Evolutionary conservation across 108 stramenopile species (phyloP), one percentile per base, ranked within the genome.

Genomic region (Pseudonitzschia pungens): DNA sequence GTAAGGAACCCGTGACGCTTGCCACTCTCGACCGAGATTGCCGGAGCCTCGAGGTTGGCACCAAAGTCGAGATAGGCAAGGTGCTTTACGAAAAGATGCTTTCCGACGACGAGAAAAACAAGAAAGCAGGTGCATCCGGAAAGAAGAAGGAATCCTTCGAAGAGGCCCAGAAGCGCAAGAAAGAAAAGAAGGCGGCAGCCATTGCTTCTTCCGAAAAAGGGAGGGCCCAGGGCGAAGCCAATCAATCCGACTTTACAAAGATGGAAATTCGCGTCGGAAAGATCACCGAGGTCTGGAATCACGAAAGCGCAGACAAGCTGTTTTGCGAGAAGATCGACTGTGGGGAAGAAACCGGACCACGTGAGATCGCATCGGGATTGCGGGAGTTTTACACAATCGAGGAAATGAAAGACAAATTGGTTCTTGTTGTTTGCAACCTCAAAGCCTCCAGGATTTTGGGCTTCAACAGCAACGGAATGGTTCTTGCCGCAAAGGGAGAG

Each of bases 241-340:
- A 86, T 65, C 93, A 93, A 70, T 80, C 92, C 11, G 94, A 92
- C 63, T 94, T 96, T 50, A 94, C 95, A 22, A 96, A 96, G 71
- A 80, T 95, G 58, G 96, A 97, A 27, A 94, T 95, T 66, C 83
- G 91, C 18, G 94, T 95, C 15, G 94, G 94, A 11, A 78, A 91
- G 71, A 92, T 95, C 70, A 77, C 73, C 28, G 88, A 91, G 81
- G 94, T 97, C 44, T 98, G 97, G 98, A 73, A 92, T 63, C 99
- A 99, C 71, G 89, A 88, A 42, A 81, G 84, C 21, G 96, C 93
- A 10, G 96, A 95, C 72, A 97, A 97, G 74, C 81, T 97, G 20
- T 97, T 85, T 72, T 95, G 96, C 71, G 96, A 95, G 80, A 84
- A 96, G 73, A 96, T 97, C 72, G 90, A 97, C 68, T 77, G 94